These are phyloP conservation scores for Agaricales sp. DNA, from an alignment of 1,284 basidiomycete species.

Conservation along the genomic window DNA sequence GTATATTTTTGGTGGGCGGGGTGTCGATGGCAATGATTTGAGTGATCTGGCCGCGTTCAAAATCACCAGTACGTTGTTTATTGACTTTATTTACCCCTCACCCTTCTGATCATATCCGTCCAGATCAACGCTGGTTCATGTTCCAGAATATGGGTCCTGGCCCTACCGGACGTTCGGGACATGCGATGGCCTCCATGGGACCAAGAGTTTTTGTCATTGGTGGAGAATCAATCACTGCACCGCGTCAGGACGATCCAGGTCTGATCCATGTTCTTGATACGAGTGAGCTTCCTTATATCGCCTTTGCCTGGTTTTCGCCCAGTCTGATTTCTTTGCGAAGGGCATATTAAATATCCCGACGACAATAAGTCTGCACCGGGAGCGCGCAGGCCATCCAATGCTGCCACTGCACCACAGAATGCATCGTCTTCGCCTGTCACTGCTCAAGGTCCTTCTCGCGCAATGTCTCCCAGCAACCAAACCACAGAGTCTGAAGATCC, in stretches of 20 bases:
- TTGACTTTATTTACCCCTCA: constrained; percentile 1
- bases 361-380: constrained; percentile 39
- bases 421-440: constrained; percentile 16
- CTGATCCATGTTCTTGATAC: constrained; percentile 89
- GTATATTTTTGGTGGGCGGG: constrained; percentile 95
- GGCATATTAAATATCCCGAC: constrained; percentile 93
- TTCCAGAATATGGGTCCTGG: constrained; percentile 99
- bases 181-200: constrained; percentile 89
- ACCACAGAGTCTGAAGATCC: constrained; percentile 39
- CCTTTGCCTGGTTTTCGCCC: constrained; percentile 9
- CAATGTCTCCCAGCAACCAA: constrained; percentile 46
- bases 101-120: constrained; percentile 6
- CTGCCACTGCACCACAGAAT: constrained; percentile 4
- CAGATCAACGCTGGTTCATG: constrained; percentile 91
- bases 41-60: constrained; percentile 96
- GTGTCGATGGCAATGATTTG: constrained; percentile 94
- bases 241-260: constrained; percentile 73
- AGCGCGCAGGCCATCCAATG: constrained; percentile 11
- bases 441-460: constrained; percentile 23
- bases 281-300: constrained; percentile 38
- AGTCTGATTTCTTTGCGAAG: constrained; percentile 22
- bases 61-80: constrained; percentile 68
- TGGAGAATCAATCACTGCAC: constrained; percentile 79
- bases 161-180: constrained; percentile 85
- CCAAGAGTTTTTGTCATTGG: constrained; percentile 88